Percentiles rank a stretch among this genome's conserved stretches.
These are phyloP conservation scores for Clarireedia homoeocarpa DNA, from an alignment of 2,329 filamentous ascomycete species.

Conservation along the genomic window DNA sequence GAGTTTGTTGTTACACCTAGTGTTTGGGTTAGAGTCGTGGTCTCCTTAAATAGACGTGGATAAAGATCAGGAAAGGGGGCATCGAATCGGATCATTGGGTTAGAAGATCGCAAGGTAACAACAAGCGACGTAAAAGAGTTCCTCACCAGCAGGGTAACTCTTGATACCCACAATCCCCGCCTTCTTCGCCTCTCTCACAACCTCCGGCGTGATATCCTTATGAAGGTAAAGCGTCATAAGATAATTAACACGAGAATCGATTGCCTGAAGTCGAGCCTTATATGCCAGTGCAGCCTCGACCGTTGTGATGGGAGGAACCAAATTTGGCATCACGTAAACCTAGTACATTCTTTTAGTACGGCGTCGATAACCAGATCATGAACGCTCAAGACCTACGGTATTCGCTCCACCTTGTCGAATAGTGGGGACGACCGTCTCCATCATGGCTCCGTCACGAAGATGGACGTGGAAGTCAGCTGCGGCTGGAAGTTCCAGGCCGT, in stretches of 20 bases:
- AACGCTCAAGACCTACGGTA: constrained; percentile 29
- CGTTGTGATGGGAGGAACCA: constrained; percentile 51
- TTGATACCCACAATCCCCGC: constrained; percentile 16
- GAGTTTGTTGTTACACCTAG: constrained; percentile 61
- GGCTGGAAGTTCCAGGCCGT: constrained; percentile 45
- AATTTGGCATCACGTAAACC: constrained; percentile 42
- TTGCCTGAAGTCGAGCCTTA: constrained; percentile 48
- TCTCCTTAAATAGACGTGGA: constrained; percentile 35
- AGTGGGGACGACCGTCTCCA: constrained; percentile 47
- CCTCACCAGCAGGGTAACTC: constrained; percentile 13
- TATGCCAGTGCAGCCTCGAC: constrained; percentile 58
- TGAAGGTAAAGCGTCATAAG: constrained; percentile 59
- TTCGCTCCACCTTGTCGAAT: constrained; percentile 56
- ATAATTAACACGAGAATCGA: constrained; percentile 56
- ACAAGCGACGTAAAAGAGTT: neutral
- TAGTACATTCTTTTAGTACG: neutral
- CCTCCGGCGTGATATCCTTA: constrained; percentile 14
- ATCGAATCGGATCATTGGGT: neutral
- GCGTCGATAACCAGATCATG: neutral
- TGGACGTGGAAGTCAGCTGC: constrained; percentile 48
- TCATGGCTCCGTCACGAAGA: constrained; percentile 38
- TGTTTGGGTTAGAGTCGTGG: constrained; percentile 28
- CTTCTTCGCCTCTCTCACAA: constrained; percentile 16
- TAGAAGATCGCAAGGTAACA: neutral
- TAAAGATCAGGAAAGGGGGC: neutral